A percentile compares a stretch with the other conserved stretches of the same genome.
These are phyloP conservation scores for Xerocomus potaroensis DNA, from an alignment of 768 basidiomycete species.

Conservation along the genomic window DNA sequence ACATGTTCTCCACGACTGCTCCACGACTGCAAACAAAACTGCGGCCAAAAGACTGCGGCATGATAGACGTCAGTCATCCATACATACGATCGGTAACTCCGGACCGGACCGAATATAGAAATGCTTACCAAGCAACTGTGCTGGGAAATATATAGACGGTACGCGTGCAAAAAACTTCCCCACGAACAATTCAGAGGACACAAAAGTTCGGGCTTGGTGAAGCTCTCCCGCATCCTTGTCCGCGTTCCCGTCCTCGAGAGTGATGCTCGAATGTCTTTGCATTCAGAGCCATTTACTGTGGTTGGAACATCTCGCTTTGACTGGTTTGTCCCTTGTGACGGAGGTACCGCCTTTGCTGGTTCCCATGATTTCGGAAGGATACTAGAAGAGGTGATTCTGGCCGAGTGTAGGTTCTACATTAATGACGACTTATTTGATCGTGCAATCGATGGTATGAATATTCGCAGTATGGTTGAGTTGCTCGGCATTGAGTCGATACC, in stretches of 20 bases:
- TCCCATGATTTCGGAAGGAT: constrained; percentile 55
- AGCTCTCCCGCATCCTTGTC: constrained; percentile 83
- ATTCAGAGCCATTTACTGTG: constrained; percentile 33
- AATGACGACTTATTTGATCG: too few species aligned
- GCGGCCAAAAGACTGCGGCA: too few species aligned
- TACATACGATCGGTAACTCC: too few species aligned
- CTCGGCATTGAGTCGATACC: too few species aligned
- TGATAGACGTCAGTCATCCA: too few species aligned
- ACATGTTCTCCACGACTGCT: not conserved
- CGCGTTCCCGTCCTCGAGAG: constrained; percentile 93
- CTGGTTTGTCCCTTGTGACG: constrained; percentile 39
- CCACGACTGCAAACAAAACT: too few species aligned
- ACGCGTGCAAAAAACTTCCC: not conserved
- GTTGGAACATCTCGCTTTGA: constrained; percentile 40
- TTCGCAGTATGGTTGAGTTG: too few species aligned
- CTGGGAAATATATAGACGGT: constrained; percentile 19
- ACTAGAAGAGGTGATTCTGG: constrained; percentile 34
- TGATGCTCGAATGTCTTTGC: constrained; percentile 35
- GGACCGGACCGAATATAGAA: constrained; percentile 24
- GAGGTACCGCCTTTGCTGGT: constrained; percentile 72
- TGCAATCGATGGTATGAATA: not conserved
- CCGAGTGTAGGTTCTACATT: constrained; percentile 35
- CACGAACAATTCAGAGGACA: constrained; percentile 79
- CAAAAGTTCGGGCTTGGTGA: constrained; percentile 88
- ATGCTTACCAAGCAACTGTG: constrained; percentile 38